phyloP scores from a whole-genome alignment of 345 rosid species.

The Eucalyptus curtisii region DNA sequence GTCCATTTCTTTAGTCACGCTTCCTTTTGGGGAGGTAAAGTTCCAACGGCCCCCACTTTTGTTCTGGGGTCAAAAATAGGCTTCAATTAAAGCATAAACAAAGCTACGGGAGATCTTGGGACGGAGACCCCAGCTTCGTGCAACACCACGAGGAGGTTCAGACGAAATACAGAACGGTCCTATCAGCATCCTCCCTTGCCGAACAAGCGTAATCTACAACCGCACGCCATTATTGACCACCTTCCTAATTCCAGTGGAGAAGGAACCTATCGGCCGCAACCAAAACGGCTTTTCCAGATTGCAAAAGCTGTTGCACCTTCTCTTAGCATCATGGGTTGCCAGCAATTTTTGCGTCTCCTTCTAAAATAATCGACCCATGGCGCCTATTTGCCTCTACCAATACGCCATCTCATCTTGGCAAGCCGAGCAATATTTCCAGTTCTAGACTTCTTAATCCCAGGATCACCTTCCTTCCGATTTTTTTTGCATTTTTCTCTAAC shows the following conservation, averaged over 20 bases:
- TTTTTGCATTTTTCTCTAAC: background rate
- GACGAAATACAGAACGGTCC: background rate
- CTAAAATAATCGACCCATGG: background rate
- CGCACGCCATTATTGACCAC: background rate
- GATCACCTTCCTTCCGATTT: background rate
- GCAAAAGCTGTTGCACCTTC: background rate
- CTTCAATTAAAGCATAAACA: background rate
- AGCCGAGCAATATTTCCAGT: background rate
- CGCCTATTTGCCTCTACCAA: accelerated
- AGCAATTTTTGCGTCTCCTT: background rate
- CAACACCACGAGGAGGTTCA: background rate
- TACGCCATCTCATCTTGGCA: background rate
- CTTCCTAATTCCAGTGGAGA: background rate
- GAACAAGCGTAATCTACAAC: background rate
- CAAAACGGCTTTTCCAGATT: background rate
- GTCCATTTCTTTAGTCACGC: background rate
- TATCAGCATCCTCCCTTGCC: background rate
- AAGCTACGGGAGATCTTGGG: background rate
- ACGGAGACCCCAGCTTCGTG: background rate
- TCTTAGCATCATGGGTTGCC: background rate
- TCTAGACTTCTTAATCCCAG: background rate
- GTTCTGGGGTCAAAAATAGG: background rate
- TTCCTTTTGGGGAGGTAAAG: background rate
- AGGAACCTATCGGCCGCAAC: background rate
- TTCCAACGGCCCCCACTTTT: background rate